These are phyloP conservation scores for Leucogyrophana mollusca DNA, from an alignment of 768 basidiomycete genomes.

Conservation along the genomic window DNA sequence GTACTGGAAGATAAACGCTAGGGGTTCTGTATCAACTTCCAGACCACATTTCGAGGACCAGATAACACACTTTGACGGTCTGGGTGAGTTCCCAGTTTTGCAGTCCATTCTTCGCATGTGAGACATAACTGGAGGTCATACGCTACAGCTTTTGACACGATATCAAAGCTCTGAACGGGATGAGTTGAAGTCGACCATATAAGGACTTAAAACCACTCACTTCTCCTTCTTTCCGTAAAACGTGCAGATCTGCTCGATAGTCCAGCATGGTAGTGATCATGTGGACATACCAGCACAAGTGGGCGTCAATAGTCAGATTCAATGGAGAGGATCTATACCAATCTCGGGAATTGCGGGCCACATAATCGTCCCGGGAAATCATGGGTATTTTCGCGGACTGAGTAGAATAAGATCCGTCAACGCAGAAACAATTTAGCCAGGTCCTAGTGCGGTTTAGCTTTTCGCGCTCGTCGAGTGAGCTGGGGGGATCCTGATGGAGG, in stretches of 20 bases:
- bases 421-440: constrained; percentile 75
- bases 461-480: constrained; percentile 57
- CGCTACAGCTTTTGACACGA: constrained; percentile 32
- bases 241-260: constrained; percentile 33
- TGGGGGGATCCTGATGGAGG: constrained; percentile 51
- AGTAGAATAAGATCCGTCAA: constrained; percentile 73
- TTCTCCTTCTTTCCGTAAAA: constrained; percentile 1
- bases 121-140: constrained; percentile 36
- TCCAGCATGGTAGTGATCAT: constrained; percentile 48
- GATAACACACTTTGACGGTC: constrained; percentile 32
- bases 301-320: constrained; percentile 41
- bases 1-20: constrained; percentile 36
- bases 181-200: background rate
- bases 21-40: no score
- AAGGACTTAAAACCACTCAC: background rate
- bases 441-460: constrained; percentile 68
- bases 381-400: constrained; percentile 75
- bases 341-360: constrained; percentile 47
- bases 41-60: background rate
- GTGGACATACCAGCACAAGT: constrained; percentile 54
- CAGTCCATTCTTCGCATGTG: constrained; percentile 40
- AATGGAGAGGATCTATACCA: constrained; percentile 47
- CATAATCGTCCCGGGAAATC: constrained; percentile 58
- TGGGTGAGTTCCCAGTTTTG: constrained; percentile 39
- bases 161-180: constrained; percentile 31